Conservation (phyloP, 2,329 filamentous ascomycete species). For the Diaporthe caulivora region DNA sequence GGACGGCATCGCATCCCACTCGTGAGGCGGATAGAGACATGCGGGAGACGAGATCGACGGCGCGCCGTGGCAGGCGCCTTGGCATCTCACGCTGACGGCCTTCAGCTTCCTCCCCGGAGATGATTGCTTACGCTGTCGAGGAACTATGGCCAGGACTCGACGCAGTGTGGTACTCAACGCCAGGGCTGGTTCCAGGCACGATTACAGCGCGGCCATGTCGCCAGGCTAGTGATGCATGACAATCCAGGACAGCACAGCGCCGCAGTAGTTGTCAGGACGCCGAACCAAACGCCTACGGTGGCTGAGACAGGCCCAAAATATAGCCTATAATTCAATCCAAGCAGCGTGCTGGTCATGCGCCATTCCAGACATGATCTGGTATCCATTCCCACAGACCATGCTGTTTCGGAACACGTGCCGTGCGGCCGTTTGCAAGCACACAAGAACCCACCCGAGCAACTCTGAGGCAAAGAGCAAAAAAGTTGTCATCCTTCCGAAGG, state of each 20-base stretch:
- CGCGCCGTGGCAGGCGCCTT: constrained; percentile 8
- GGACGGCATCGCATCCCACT: constrained; percentile 25
- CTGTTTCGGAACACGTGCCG: neutral
- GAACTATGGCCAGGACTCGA: neutral
- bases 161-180: constrained; percentile 21
- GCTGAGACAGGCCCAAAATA: constrained; percentile 39
- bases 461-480: neutral
- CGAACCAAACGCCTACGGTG: constrained; percentile 12
- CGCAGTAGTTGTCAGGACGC: neutral
- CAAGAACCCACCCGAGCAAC: neutral
- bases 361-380: constrained; percentile 20
- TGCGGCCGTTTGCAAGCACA: neutral
- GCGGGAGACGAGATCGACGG: constrained; percentile 1
- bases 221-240: neutral
- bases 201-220: neutral
- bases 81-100: constrained; percentile 17
- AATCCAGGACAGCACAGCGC: neutral
- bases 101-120: neutral
- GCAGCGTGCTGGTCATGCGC: constrained; percentile 2
- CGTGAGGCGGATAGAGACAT: neutral
- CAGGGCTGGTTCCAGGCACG: neutral
- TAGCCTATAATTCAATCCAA: neutral
- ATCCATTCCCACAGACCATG: constrained; percentile 25
- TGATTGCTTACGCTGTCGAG: neutral
- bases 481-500: neutral